Conservation (phyloP, 164 flowering plant genomes). For the Stephania yunnanensis region DNA sequence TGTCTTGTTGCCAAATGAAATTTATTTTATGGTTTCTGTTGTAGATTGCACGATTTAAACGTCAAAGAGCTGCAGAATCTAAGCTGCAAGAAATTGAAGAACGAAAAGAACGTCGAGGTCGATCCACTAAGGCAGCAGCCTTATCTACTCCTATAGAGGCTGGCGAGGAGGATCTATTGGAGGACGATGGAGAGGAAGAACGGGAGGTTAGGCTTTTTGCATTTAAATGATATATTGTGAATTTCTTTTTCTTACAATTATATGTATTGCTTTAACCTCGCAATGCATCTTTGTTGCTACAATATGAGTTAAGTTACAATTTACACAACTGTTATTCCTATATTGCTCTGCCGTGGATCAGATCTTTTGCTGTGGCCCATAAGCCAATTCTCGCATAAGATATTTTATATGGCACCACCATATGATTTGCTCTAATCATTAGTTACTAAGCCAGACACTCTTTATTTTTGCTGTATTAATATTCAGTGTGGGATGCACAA, state of each 20-base stretch:
- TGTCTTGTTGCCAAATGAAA: not conserved
- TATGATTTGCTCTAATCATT: not conserved
- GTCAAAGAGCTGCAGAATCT: slow-evolving; percentile 82
- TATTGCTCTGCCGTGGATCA: not conserved
- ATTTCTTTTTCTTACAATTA: too few species aligned
- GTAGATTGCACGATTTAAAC: slow-evolving; percentile 85
- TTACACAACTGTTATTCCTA: not conserved
- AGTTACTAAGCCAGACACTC: not conserved
- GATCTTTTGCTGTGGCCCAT: not conserved
- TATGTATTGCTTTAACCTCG: too few species aligned
- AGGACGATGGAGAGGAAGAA: slow-evolving; percentile 96
- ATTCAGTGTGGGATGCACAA: not conserved
- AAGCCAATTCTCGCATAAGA: not conserved
- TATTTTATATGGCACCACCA: not conserved
- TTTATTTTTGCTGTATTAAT: too few species aligned
- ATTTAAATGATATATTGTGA: not conserved
- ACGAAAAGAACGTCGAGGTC: slow-evolving; percentile 82
- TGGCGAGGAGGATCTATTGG: slow-evolving; percentile 77
- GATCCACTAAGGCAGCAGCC: slow-evolving; percentile 83
- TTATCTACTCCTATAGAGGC: slow-evolving; percentile 75
- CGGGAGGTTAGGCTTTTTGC: slow-evolving; percentile 66
- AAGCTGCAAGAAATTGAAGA: slow-evolving; percentile 79
- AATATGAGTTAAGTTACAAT: not conserved
- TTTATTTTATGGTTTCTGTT: not conserved
- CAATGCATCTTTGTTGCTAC: not conserved